Evolutionary conservation across 306 rosid species (phyloP).

Genomic region (Corylus heterophylla): DNA sequence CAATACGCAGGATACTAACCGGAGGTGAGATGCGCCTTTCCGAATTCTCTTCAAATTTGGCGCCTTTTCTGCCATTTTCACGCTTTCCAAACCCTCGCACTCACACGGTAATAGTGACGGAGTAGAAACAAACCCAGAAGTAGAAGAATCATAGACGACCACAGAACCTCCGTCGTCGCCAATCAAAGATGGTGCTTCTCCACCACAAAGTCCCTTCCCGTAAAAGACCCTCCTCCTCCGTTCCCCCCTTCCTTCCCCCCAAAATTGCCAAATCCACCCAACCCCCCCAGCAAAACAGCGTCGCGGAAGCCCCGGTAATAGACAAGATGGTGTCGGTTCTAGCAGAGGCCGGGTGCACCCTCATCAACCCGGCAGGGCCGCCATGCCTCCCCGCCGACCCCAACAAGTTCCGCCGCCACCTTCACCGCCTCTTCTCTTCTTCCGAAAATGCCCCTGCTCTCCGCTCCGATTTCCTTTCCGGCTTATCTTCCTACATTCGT

Average conservation of each 20-base stretch:
- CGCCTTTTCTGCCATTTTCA: conserved; percentile 9
- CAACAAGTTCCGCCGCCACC: conserved; percentile 41
- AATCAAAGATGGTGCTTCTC: conserved; percentile 33
- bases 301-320: conserved; percentile 2
- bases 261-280: conserved; percentile 33
- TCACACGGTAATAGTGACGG: neutral
- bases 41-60: conserved; percentile 9
- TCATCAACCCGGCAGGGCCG: conserved; percentile 39
- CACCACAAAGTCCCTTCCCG: conserved; percentile 34
- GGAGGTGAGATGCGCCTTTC: neutral
- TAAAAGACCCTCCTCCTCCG: conserved; percentile 33
- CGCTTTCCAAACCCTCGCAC: neutral
- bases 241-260: conserved; percentile 25
- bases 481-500: conserved; percentile 33
- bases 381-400: conserved; percentile 41
- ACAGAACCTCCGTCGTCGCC: conserved; percentile 8
- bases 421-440: conserved; percentile 34
- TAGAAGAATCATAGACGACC: neutral
- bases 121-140: neutral
- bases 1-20: too few species aligned
- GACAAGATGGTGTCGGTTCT: conserved; percentile 30
- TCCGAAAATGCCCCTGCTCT: conserved; percentile 24
- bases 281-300: conserved; percentile 10
- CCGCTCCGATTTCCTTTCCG: conserved; percentile 38
- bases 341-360: conserved; percentile 46